phyloP scores from a whole-genome alignment of 1,284 basidiomycete genomes.

The Tremellales sp. region DNA sequence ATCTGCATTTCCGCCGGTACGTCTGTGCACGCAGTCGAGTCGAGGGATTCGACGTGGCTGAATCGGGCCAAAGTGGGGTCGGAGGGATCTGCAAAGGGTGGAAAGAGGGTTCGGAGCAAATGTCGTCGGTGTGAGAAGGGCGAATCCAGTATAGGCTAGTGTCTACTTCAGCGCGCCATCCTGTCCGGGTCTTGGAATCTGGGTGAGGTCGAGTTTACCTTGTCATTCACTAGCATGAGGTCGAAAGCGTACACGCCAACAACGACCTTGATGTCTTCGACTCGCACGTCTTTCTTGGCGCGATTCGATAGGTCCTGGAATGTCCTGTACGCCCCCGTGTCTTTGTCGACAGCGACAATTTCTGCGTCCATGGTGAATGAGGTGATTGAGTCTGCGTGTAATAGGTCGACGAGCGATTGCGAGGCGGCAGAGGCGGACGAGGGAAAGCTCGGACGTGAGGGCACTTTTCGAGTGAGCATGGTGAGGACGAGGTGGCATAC shows the following conservation, averaged over 20 bases:
- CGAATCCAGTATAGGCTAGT: constrained; percentile 38
- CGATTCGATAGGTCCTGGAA: constrained; percentile 96
- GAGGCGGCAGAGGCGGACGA: constrained; percentile 24
- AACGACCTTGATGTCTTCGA: constrained; percentile 91
- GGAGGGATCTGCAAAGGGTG: constrained; percentile 53
- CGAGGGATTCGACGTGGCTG: constrained; percentile 70
- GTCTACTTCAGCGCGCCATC: constrained; percentile 26
- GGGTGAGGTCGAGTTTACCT: too few relatives aligned
- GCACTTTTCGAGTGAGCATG: constrained; percentile 45
- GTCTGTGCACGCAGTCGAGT: constrained; percentile 53
- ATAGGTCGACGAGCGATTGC: constrained; percentile 23
- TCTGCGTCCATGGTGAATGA: constrained; percentile 95
- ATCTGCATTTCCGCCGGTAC: constrained; percentile 60
- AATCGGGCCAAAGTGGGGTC: constrained; percentile 61
- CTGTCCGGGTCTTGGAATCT: too few relatives aligned
- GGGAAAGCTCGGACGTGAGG: constrained; percentile 29
- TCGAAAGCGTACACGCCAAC: constrained; percentile 97
- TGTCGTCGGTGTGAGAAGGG: constrained; percentile 70
- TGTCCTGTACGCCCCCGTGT: constrained; percentile 77
- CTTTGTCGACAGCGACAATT: constrained; percentile 89
- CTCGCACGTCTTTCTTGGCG: constrained; percentile 95
- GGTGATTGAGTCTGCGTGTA: constrained; percentile 44
- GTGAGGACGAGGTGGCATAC: constrained; percentile 58
- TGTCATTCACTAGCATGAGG: constrained; percentile 87
- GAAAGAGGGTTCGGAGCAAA: constrained; percentile 60